phyloP scores from a whole-genome alignment of 371 early-diverging fungal species.

The Apophysomyces elegans region DNA sequence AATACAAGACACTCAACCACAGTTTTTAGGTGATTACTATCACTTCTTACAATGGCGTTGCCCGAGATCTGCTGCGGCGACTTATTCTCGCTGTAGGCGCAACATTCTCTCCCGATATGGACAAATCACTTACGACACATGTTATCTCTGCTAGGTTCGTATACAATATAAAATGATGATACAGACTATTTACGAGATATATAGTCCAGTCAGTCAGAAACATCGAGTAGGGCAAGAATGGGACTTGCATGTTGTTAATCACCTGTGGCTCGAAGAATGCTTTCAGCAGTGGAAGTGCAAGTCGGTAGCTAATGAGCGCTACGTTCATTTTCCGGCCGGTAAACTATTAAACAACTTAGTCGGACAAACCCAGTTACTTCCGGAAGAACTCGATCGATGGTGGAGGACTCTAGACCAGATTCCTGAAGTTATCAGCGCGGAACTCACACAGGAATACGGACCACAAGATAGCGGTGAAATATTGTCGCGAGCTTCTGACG shows the following conservation, averaged over 20 bases:
- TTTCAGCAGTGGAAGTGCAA: constrained; percentile 63
- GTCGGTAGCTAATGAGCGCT: constrained; percentile 58
- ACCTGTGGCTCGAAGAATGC: constrained; percentile 88
- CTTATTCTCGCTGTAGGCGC: constrained; percentile 72
- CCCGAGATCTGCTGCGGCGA: constrained; percentile 69
- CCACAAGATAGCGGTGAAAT: too few species aligned
- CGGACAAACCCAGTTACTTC: constrained; percentile 28
- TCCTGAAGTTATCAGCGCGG: background rate
- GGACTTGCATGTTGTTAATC: constrained; percentile 77
- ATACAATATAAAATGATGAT: constrained; percentile 10
- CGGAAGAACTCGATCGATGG: constrained; percentile 27
- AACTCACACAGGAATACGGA: background rate
- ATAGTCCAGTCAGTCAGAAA: constrained; percentile 48
- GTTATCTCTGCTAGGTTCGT: constrained; percentile 71
- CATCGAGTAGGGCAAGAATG: constrained; percentile 61
- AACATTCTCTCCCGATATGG: constrained; percentile 59
- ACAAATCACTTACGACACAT: constrained; percentile 45
- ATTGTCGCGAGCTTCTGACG: too few species aligned
- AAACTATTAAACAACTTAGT: constrained; percentile 29
- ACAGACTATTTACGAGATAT: background rate
- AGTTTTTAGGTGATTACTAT: constrained; percentile 56
- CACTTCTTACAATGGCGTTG: constrained; percentile 69
- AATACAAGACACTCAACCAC: background rate
- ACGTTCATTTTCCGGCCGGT: constrained; percentile 51
- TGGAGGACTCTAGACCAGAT: constrained; percentile 17